Evolutionary conservation across 1,139 yeast genomes (phyloP).

Genomic region (Arxiozyma heterogenica): DNA sequence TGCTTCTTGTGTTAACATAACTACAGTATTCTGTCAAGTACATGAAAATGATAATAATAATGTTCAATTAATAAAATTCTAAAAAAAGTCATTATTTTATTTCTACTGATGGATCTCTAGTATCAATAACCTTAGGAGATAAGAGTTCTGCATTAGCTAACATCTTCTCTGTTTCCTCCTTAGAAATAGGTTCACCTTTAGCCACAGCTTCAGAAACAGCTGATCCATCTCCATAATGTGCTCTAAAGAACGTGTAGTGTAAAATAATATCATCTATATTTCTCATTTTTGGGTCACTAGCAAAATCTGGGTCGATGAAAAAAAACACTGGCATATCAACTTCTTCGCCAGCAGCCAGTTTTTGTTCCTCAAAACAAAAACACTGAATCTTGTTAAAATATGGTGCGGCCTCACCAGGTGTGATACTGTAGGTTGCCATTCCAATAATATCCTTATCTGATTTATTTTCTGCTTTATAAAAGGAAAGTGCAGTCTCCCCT

Average conservation of each 20-base stretch:
- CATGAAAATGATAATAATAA: neutral
- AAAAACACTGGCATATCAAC: constrained; percentile 99
- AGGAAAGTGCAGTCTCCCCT: constrained; percentile 96
- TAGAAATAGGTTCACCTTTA: constrained; percentile 9
- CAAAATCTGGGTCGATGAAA: constrained; percentile 96
- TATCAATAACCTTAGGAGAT: constrained; percentile 11
- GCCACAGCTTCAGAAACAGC: constrained; percentile 22
- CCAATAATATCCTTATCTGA: constrained; percentile 89
- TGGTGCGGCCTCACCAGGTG: constrained; percentile 94
- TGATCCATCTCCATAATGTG: constrained; percentile 33
- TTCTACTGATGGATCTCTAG: neutral
- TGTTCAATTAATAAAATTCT: neutral
- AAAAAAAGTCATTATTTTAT: neutral
- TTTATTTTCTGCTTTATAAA: constrained; percentile 82
- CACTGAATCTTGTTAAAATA: constrained; percentile 96
- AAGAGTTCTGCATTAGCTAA: constrained; percentile 13
- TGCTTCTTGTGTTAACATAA: neutral
- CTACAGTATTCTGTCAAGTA: neutral
- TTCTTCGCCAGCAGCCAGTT: constrained; percentile 90
- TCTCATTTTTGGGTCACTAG: constrained; percentile 88
- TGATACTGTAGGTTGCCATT: constrained; percentile 94
- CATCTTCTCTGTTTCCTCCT: constrained; percentile 12
- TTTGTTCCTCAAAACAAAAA: constrained; percentile 95
- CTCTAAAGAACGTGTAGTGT: constrained; percentile 83
- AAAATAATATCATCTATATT: constrained; percentile 82